Percentiles rank a stretch among this genome's conserved stretches.
phyloP scores from a whole-genome alignment of 2,329 filamentous ascomycete species.

The Fusarium newnesense region DNA sequence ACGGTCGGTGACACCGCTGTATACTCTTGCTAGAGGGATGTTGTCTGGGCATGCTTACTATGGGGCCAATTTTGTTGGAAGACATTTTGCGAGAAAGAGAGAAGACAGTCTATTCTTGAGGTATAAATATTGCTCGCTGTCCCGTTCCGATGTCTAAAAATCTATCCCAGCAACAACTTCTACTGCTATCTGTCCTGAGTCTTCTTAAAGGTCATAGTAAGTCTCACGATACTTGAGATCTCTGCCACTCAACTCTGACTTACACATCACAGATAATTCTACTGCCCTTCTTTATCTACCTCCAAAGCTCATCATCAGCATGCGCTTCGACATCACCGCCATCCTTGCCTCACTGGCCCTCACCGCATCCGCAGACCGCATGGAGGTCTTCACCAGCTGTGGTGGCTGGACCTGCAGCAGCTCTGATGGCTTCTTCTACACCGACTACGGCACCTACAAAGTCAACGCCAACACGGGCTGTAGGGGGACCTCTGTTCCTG shows the following conservation, averaged over 20 bases:
- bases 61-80: too few relatives aligned
- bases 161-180: neutral
- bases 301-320: neutral
- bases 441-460: neutral
- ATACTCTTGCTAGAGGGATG: too few relatives aligned
- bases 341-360: neutral
- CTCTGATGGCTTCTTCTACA: neutral
- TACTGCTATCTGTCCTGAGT: too few relatives aligned
- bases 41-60: neutral
- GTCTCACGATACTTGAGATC: too few relatives aligned
- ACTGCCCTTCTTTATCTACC: too few relatives aligned
- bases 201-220: fast-evolving
- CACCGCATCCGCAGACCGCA: neutral
- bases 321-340: neutral
- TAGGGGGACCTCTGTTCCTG: neutral
- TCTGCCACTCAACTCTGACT: neutral
- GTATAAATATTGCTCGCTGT: neutral
- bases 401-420: neutral
- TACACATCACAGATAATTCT: fast-evolving
- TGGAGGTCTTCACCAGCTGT: neutral
- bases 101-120: too few relatives aligned
- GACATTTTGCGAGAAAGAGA: too few relatives aligned
- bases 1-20: neutral
- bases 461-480: neutral
- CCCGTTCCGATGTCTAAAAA: fast-evolving